A percentile compares a stretch with the other conserved stretches of the same genome.
phyloP scores from a whole-genome alignment of 169 alveolate genomes.

The Plasmodium yoelii region DNA sequence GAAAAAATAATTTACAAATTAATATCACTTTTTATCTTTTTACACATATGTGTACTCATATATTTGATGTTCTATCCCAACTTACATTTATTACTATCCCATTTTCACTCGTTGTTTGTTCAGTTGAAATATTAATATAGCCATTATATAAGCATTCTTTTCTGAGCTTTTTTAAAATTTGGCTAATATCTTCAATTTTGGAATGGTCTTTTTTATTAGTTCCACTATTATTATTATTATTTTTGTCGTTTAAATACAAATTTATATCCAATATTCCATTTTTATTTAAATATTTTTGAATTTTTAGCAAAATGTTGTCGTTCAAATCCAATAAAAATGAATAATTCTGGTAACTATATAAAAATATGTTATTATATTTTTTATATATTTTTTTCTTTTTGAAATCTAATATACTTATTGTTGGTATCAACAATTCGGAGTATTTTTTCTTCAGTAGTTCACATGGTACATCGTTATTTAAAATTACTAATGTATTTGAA shows the following conservation, averaged over 20 bases:
- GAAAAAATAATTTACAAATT: background rate
- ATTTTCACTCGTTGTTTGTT: conserved; percentile 36
- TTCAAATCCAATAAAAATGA: conserved; percentile 59
- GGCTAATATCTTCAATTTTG: background rate
- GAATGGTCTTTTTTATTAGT: background rate
- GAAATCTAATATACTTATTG: conserved; percentile 51
- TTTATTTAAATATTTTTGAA: conserved; percentile 55
- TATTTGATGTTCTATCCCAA: background rate
- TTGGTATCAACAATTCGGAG: conserved; percentile 44
- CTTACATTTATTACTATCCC: conserved; percentile 66
- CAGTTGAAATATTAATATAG: conserved; percentile 28
- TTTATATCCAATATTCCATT: conserved; percentile 36
- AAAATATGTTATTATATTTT: conserved; percentile 47
- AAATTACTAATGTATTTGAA: conserved; percentile 46
- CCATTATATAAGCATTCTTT: conserved; percentile 69
- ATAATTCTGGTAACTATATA: conserved; percentile 42
- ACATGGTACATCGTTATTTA: conserved; percentile 69
- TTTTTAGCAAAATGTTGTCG: conserved; percentile 37
- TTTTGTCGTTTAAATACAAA: conserved; percentile 19
- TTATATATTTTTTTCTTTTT: conserved; percentile 36
- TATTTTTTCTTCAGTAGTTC: conserved; percentile 55
- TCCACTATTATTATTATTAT: background rate
- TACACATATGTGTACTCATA: background rate
- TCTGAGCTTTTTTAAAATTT: conserved; percentile 29
- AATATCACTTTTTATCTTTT: background rate